phyloP scores from a whole-genome alignment of 495 filamentous ascomycete species.

The Neurospora sp. region DNA sequence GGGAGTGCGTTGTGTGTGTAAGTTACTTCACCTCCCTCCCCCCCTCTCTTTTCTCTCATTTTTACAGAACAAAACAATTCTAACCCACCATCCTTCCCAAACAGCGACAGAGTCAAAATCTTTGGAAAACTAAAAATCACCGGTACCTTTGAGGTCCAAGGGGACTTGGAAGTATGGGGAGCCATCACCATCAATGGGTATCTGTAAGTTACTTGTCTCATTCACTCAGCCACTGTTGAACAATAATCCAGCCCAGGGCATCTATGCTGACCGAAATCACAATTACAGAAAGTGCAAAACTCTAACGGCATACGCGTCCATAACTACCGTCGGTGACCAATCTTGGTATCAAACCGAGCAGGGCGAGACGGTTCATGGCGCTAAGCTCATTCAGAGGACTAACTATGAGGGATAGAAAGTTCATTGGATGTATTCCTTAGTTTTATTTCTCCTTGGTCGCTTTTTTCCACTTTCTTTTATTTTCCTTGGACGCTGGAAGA shows the following conservation, averaged over 20 bases:
- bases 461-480: not conserved
- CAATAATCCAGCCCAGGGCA: not conserved
- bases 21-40: not conserved
- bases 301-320: conserved; percentile 26
- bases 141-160: conserved; percentile 24
- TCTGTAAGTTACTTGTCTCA: conserved; percentile 18
- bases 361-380: conserved; percentile 25
- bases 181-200: conserved; percentile 27
- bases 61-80: not conserved
- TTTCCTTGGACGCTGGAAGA: not conserved
- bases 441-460: not conserved
- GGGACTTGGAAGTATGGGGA: conserved; percentile 29
- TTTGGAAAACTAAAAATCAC: conserved; percentile 31
- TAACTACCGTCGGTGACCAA: conserved; percentile 30
- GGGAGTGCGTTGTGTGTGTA: conserved; percentile 14
- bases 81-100: not conserved
- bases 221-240: not conserved
- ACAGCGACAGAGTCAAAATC: conserved; percentile 30
- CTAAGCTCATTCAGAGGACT: conserved; percentile 22
- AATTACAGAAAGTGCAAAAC: conserved; percentile 24
- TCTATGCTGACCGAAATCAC: not conserved
- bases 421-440: not conserved
- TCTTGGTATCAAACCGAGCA: conserved; percentile 27
- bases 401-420: conserved; percentile 16
- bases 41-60: not conserved